Evolutionary conservation across 495 filamentous ascomycete species (phyloP), one percentile per base, ranked within the genome.

Genomic region (Penicillium atrosanguineum): DNA sequence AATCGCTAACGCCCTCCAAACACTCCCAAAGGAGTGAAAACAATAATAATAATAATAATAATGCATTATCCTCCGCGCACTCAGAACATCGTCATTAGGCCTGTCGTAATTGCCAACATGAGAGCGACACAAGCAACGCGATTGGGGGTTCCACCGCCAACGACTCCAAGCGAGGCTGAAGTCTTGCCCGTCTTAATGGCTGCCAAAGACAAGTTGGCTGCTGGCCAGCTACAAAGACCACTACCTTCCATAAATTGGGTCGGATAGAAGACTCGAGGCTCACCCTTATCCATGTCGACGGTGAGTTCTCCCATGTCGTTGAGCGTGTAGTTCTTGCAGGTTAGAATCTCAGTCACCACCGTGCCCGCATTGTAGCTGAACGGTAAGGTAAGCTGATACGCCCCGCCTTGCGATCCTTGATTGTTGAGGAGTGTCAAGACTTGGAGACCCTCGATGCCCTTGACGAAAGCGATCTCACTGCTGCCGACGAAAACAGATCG

Each of bases 381-480:
- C 5, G 58, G 49, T 16, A 89, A 60, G 2, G 56, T 72, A 26
- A 85, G 61, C 0, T 64, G 69, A 52, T 79, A 79, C 3, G 63
- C 56, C 18, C 60, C 61, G 8, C 78, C 75, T 4, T 63, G 61
- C 0, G 64, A 56, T 0, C 86, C 85, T 29, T 77, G 67, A 47
- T 85, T 87, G 3, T 80, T 80, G 29, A 84, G 72, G 8, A 88
- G 73, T 29, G 79, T 79, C 45, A 89, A 67, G 26, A 86, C 67
- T 57, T 85, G 80, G 5, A 64, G 67, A 4, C 77, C 77, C 15
- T 77, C 68, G 39, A 54, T 59, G 19, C 87, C 87, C 69, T 90
- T 90, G 14, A 80, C 74, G 65, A 87, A 78, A 7, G 73, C 85
- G 31, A 90, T 68, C 8, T 79, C 84, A 50, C 74, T 76, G 41